These are phyloP conservation scores for Corrigiola litoralis DNA, from an alignment of 179 eudicot genomes.

Conservation along the genomic window DNA sequence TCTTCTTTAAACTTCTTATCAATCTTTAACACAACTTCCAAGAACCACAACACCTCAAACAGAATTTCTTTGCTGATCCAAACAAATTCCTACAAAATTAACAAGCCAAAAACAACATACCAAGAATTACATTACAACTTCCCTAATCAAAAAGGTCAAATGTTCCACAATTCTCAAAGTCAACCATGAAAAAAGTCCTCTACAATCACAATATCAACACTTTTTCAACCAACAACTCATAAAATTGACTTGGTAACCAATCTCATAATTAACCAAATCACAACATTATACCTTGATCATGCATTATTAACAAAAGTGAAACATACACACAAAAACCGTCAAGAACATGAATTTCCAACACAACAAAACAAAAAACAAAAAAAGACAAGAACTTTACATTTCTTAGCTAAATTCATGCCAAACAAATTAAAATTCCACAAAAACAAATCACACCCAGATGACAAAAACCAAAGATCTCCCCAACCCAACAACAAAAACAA, in stretches of 20 bases:
- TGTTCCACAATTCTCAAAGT: neutral
- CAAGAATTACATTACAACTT: conserved; percentile 7
- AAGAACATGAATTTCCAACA: conserved; percentile 1
- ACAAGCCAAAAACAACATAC: neutral
- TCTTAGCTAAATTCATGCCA: conserved; percentile 13
- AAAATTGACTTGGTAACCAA: neutral
- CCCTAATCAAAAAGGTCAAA: too few species aligned
- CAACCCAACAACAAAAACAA: neutral
- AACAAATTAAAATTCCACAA: neutral
- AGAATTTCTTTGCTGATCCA: conserved; percentile 3
- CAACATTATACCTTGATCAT: conserved; percentile 10
- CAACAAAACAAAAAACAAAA: neutral
- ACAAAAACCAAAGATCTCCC: conserved; percentile 10
- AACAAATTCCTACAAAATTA: conserved; percentile 20
- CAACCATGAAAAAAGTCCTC: conserved; percentile 1
- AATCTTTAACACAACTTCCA: conserved; percentile 8
- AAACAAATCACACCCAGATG: conserved; percentile 22
- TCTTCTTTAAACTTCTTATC: neutral
- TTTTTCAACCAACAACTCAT: neutral
- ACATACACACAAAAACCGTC: neutral
- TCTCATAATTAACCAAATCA: conserved; percentile 4
- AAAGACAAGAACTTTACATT: neutral
- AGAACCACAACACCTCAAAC: conserved; percentile 9
- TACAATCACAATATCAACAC: conserved; percentile 19
- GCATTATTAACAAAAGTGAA: neutral